Evolutionary conservation across 371 early-diverging fungal genomes (phyloP).

Genomic region (Rhizopus microsporus): DNA sequence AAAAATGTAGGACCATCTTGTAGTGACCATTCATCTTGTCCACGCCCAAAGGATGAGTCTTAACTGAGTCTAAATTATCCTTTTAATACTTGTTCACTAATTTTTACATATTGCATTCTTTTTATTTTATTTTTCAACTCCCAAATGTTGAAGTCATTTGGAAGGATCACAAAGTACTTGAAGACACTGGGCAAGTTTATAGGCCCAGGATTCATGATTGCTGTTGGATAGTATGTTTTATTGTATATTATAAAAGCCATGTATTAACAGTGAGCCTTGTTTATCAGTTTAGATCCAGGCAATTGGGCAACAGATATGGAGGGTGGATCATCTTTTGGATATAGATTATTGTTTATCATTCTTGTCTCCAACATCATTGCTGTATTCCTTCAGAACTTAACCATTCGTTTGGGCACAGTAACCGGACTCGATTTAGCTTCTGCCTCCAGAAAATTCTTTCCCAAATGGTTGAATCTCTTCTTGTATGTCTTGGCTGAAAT

Average conservation of each 20-base stretch:
- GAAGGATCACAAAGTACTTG: conserved; percentile 14
- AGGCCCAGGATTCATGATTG: conserved; percentile 55
- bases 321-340: conserved; percentile 77
- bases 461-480: conserved; percentile 55
- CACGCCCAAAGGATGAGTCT: too few relatives aligned
- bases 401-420: conserved; percentile 79
- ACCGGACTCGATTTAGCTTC: conserved; percentile 76
- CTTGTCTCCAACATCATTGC: conserved; percentile 78
- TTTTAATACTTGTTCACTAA: too few relatives aligned
- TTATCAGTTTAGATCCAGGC: conserved; percentile 65
- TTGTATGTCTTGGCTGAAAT: conserved; percentile 74
- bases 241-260: conserved; percentile 15
- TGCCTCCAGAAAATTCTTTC: conserved; percentile 62
- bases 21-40: too few relatives aligned
- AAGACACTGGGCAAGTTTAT: conserved; percentile 34
- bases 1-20: too few relatives aligned
- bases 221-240: conserved; percentile 47
- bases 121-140: neutral
- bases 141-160: conserved; percentile 4
- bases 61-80: too few relatives aligned
- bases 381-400: conserved; percentile 73
- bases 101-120: too few relatives aligned
- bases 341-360: conserved; percentile 72
- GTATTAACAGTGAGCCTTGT: neutral
- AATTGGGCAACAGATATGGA: conserved; percentile 79